Base-by-base conservation (phyloP, 768 basidiomycete species). In the Tulasnella sp. region DNA sequence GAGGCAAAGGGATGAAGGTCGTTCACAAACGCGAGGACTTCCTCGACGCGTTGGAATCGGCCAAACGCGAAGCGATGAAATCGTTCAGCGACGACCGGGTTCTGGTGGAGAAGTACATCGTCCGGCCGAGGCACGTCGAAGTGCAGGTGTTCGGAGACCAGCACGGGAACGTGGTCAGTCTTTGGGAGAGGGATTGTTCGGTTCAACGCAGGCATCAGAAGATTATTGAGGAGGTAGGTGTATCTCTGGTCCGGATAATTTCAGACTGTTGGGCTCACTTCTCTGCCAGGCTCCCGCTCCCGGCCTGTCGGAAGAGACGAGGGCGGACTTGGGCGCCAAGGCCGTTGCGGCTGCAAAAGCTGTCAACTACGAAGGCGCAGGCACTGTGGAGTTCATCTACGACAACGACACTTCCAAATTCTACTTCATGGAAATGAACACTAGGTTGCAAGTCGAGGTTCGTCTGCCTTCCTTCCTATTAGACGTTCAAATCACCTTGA, bases 331-430 rank as follows among this genome's bases (percentile, higher is more conserved):
- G 77, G 90, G 93, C 70, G 87, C 87, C 42, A 97, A 96, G 83
- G 96, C 96, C 2, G 88, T 96, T 31, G 93, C 93, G 68, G 96
- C 96, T n/a, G 95, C 96, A 6, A 89, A 87, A 81, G 96, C 96
- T 3, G 96, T 98, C 68, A 87, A 91, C 77, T 98, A 98, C 80
- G 90, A 93, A 39, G 94, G 94, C 39, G 94, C 94, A 12, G 94
- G 94, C 4, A 96, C 94, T 0, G 93, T 96, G n/a, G 96, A 98
- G 82, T 97, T 98, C 80, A 97, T 98, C 79, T 94, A 97, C 79
- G 96, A 98, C 82, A 96, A 94, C 78, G 91, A 96, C 81, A 93
- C 92, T 9, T 83, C 88, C 75, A 86, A 89, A 77, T 97, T 97
- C 82, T 97, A 91, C 81, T 97, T 97, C 81, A 96, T 96, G 95